A percentile compares a stretch with the other conserved stretches of the same genome.
These are phyloP conservation scores for Schizopora paradoxa DNA, from an alignment of 1,284 basidiomycete genomes.

Conservation along the genomic window DNA sequence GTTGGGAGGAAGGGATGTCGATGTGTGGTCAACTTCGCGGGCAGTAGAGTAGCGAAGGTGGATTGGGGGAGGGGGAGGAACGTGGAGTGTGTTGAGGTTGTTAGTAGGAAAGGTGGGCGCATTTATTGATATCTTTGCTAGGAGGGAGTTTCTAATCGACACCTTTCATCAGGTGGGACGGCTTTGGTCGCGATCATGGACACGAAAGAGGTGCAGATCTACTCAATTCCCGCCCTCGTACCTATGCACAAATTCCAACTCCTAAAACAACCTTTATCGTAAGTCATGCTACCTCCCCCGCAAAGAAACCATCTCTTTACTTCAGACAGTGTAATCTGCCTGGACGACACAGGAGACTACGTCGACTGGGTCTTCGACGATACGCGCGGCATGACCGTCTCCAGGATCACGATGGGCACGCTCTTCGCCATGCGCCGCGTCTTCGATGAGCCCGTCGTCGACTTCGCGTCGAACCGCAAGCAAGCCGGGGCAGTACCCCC, in stretches of 20 bases:
- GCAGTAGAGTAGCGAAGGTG: conserved; percentile 50
- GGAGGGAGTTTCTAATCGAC: conserved; percentile 1
- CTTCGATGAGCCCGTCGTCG: conserved; percentile 45
- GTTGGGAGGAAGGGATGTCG: conserved; percentile 56
- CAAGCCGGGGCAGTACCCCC: conserved; percentile 50
- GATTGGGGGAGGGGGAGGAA: conserved; percentile 55
- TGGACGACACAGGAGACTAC: conserved; percentile 57
- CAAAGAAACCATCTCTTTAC: conserved; percentile 3
- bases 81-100: conserved; percentile 43
- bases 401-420: conserved; percentile 46
- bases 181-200: conserved; percentile 64
- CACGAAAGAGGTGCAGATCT: conserved; percentile 48
- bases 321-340: conserved; percentile 37
- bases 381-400: conserved; percentile 29
- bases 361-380: conserved; percentile 37
- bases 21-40: conserved; percentile 50
- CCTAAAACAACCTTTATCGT: conserved; percentile 39
- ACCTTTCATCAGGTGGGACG: conserved; percentile 41
- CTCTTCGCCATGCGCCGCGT: conserved; percentile 51
- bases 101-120: conserved; percentile 47
- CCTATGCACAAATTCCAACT: conserved; percentile 46
- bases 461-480: conserved; percentile 39
- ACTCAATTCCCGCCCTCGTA: conserved; percentile 67
- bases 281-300: conserved; percentile 20
- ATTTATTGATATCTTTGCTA: background rate